A percentile compares a stretch with the other conserved stretches of the same genome.
Conservation (phyloP, 352 stramenopile species). For the Globisporangium takayamanum region DNA sequence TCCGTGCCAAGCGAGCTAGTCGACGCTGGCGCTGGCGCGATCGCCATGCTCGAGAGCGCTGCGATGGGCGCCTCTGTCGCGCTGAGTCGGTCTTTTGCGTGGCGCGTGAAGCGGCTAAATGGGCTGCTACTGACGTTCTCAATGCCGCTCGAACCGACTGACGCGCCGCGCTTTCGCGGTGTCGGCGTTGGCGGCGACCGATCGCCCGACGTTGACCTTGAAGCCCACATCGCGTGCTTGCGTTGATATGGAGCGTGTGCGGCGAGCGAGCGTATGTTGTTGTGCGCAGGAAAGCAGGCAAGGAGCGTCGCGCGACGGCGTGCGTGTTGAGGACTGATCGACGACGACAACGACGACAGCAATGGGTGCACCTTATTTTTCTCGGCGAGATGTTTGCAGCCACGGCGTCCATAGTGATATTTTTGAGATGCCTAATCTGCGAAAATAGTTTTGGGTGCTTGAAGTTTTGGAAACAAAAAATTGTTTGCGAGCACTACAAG, state of each 20-base stretch:
- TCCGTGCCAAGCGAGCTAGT: neutral
- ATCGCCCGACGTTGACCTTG: neutral
- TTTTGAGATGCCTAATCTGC: neutral
- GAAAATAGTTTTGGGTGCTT: neutral
- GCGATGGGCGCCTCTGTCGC: neutral
- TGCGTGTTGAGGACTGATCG: too few relatives aligned
- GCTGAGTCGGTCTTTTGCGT: slow-evolving; percentile 11
- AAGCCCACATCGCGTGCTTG: neutral
- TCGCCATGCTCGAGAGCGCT: slow-evolving; percentile 1
- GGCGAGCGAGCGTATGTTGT: too few relatives aligned
- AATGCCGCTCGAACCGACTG: slow-evolving; percentile 13
- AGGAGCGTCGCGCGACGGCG: too few relatives aligned
- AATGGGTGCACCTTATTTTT: neutral
- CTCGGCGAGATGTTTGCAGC: too few relatives aligned
- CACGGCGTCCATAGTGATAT: neutral
- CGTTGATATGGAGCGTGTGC: too few relatives aligned
- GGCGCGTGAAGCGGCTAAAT: slow-evolving; percentile 12
- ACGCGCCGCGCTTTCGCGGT: slow-evolving; percentile 11
- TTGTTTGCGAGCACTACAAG: too few relatives aligned
- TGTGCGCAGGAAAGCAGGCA: too few relatives aligned
- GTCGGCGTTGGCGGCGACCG: slow-evolving; percentile 4
- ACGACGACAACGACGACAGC: too few relatives aligned
- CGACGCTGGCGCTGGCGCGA: neutral
- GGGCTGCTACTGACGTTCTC: slow-evolving; percentile 7
- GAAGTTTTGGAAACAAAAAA: too few relatives aligned